These are phyloP conservation scores for Rhododendron kiyosumense DNA, from an alignment of 148 eudicot genomes.

Conservation along the genomic window DNA sequence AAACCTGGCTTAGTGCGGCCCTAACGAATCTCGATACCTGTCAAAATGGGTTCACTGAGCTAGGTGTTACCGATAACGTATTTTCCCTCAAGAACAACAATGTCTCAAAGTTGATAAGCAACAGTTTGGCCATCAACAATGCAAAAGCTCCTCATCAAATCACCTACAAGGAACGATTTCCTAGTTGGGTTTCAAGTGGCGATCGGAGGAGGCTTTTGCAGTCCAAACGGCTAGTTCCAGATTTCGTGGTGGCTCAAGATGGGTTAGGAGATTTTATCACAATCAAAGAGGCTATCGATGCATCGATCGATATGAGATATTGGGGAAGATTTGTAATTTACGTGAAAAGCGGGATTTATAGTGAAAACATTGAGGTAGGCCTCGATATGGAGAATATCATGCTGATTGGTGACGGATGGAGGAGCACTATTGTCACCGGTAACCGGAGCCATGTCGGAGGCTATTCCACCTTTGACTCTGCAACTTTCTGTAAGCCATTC, in stretches of 20 bases:
- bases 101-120: background rate
- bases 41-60: constrained; percentile 43
- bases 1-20: constrained; percentile 73
- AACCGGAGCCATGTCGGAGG: background rate
- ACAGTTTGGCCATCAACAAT: background rate
- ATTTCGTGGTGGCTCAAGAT: constrained; percentile 2
- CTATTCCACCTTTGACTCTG: background rate
- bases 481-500: constrained; percentile 1
- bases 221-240: background rate
- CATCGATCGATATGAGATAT: background rate
- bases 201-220: background rate
- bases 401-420: background rate
- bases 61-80: constrained; percentile 22
- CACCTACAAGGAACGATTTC: background rate
- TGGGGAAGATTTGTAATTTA: background rate
- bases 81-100: background rate
- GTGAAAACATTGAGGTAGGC: background rate
- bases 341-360: background rate
- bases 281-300: background rate
- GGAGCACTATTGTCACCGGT: background rate
- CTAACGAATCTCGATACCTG: constrained; percentile 57
- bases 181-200: background rate
- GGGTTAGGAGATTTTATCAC: background rate
- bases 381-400: background rate
- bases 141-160: background rate